Evolutionary conservation across 768 basidiomycete species (phyloP).

Genomic region (Dictyophora rubrovolvata): DNA sequence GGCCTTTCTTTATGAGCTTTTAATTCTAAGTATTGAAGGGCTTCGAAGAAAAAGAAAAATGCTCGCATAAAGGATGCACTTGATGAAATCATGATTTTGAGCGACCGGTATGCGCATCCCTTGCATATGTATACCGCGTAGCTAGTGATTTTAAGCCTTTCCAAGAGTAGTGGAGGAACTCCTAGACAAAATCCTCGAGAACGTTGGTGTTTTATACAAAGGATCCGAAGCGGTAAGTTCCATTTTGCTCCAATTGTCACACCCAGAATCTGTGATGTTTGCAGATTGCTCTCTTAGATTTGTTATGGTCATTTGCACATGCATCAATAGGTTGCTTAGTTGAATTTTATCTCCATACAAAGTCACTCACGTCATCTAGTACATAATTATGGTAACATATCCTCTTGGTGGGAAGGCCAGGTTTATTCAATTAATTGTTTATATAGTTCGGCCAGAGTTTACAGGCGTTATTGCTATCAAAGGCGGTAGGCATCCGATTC

Average conservation of each 20-base stretch:
- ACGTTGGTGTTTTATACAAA: constrained; percentile 78
- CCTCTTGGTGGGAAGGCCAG: not conserved
- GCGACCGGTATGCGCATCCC: constrained; percentile 48
- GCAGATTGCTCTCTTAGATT: constrained; percentile 80
- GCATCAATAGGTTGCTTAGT: constrained; percentile 57
- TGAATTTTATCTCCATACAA: not conserved
- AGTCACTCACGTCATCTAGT: constrained; percentile 21
- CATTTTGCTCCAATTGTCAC: not conserved
- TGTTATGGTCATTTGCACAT: constrained; percentile 84
- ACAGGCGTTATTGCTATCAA: constrained; percentile 86
- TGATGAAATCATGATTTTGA: constrained; percentile 81
- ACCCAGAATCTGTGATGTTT: not conserved
- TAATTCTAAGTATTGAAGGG: not conserved
- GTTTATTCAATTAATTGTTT: not conserved
- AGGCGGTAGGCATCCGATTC: constrained; percentile 77
- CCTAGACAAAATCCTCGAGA: constrained; percentile 52
- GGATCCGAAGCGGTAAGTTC: constrained; percentile 74
- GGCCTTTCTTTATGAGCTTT: constrained; percentile 14
- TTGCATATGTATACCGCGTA: not conserved
- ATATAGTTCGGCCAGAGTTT: constrained; percentile 78
- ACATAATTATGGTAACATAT: constrained; percentile 35
- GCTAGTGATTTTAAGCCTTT: not conserved
- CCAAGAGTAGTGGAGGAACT: constrained; percentile 72
- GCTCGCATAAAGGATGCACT: constrained; percentile 82
- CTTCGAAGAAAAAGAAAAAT: constrained; percentile 70